Conservation (phyloP, 768 basidiomycete genomes). For the Cystobasidium tubakii region DNA sequence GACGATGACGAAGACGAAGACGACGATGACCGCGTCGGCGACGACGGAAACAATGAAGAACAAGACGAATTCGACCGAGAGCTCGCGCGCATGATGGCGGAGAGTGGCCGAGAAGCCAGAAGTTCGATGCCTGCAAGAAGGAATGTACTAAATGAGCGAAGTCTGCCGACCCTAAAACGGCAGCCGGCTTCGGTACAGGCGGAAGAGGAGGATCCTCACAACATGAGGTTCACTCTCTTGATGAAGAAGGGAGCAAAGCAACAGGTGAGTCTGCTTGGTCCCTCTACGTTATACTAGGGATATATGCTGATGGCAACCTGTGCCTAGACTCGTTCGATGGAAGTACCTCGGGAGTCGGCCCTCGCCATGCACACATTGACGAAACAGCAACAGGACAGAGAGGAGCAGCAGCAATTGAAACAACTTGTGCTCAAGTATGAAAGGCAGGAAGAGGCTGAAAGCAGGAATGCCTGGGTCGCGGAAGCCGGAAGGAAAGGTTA, state of each 20-base stretch:
- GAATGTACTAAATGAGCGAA: conserved; percentile 54
- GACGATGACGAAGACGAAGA: conserved; percentile 26
- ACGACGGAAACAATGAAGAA: conserved; percentile 48
- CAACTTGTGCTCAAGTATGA: conserved; percentile 74
- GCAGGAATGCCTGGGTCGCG: conserved; percentile 1
- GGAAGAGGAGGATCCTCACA: conserved; percentile 45
- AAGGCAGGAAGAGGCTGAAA: conserved; percentile 26
- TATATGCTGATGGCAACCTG: not conserved
- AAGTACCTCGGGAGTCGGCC: conserved; percentile 78
- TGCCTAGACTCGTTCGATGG: conserved; percentile 70
- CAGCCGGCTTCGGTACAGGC: conserved; percentile 16
- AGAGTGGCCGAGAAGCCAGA: conserved; percentile 56
- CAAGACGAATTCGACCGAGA: conserved; percentile 92
- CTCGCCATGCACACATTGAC: conserved; percentile 84
- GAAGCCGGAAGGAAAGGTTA: conserved; percentile 13
- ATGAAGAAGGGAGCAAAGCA: conserved; percentile 90
- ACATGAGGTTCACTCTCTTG: conserved; percentile 88
- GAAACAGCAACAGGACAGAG: conserved; percentile 87
- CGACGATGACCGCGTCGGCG: not conserved
- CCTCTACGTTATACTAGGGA: not conserved
- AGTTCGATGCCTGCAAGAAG: conserved; percentile 4
- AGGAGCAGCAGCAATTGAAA: conserved; percentile 95
- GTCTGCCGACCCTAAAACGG: conserved; percentile 36
- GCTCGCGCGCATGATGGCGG: conserved; percentile 87
- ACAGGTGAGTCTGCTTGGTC: conserved; percentile 57